A percentile compares a stretch with the other conserved stretches of the same genome.
phyloP scores from a whole-genome alignment of 176 grass and related monocot species.

The Echinochloa phyllopogon region DNA sequence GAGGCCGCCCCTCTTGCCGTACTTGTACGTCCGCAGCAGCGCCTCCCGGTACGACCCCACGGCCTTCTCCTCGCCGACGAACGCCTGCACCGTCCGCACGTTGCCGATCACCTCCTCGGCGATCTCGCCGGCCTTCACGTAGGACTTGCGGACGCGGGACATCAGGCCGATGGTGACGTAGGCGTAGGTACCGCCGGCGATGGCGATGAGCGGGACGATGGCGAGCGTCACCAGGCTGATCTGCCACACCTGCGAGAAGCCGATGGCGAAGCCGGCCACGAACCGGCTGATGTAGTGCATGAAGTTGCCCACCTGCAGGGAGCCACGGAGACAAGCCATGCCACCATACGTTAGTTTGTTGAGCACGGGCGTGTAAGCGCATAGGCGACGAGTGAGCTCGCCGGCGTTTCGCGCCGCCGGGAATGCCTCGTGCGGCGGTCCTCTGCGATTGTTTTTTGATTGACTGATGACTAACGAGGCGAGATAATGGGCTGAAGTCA shows the following conservation, averaged over 20 bases:
- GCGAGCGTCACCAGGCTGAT: conserved; percentile 95
- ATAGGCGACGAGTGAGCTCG: neutral
- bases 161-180: conserved; percentile 92
- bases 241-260: conserved; percentile 91
- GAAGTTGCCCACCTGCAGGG: conserved; percentile 83
- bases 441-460: neutral
- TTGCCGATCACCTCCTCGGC: conserved; percentile 99
- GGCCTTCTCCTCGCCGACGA: conserved; percentile 94
- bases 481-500: neutral
- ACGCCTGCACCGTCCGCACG: conserved; percentile 94
- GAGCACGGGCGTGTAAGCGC: neutral
- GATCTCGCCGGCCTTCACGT: conserved; percentile 98
- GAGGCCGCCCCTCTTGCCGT: conserved; percentile 81
- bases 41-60: conserved; percentile 73
- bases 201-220: conserved; percentile 92
- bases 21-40: conserved; percentile 76
- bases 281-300: conserved; percentile 99
- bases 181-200: conserved; percentile 83
- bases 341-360: neutral
- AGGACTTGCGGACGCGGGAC: conserved; percentile 89
- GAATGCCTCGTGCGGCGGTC: neutral
- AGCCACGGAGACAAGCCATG: neutral
- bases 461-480: neutral
- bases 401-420: neutral
- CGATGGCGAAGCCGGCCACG: conserved; percentile 86